Conservation (phyloP, 768 basidiomycete species). For the Serendipita sp. region DNA sequence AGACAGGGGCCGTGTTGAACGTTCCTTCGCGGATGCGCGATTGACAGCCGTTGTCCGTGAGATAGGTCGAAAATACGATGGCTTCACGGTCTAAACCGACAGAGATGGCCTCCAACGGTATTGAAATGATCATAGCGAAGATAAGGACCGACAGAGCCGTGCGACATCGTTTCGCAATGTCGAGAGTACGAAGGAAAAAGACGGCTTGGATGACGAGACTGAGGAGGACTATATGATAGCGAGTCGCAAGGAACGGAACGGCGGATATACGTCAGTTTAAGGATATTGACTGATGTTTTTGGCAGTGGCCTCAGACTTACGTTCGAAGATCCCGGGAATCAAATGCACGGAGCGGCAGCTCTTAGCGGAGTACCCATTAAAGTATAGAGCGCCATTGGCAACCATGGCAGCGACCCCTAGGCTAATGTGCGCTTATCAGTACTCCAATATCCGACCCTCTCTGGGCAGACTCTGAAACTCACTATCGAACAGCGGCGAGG, state of each 20-base stretch:
- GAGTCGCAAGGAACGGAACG: background rate
- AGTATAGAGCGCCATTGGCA: background rate
- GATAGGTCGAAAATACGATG: background rate
- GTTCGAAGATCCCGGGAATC: background rate
- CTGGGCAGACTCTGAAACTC: background rate
- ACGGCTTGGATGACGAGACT: background rate
- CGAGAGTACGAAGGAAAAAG: background rate
- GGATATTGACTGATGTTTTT: background rate
- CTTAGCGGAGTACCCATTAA: background rate
- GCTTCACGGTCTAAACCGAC: background rate
- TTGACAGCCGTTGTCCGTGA: background rate
- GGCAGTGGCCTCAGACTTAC: background rate
- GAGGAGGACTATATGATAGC: no score
- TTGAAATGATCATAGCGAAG: background rate
- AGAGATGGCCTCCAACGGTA: background rate
- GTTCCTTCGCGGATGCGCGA: background rate
- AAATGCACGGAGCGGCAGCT: background rate
- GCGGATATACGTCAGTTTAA: background rate
- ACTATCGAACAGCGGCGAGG: background rate
- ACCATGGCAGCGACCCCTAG: background rate
- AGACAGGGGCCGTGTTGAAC: conserved; percentile 2
- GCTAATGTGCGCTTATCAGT: background rate
- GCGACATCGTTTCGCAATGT: background rate
- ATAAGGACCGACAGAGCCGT: background rate
- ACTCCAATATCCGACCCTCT: background rate